Evolutionary conservation across 805 yeast genomes (phyloP), one percentile per base, ranked within the genome.

Genomic region (Candida manassasensis): DNA sequence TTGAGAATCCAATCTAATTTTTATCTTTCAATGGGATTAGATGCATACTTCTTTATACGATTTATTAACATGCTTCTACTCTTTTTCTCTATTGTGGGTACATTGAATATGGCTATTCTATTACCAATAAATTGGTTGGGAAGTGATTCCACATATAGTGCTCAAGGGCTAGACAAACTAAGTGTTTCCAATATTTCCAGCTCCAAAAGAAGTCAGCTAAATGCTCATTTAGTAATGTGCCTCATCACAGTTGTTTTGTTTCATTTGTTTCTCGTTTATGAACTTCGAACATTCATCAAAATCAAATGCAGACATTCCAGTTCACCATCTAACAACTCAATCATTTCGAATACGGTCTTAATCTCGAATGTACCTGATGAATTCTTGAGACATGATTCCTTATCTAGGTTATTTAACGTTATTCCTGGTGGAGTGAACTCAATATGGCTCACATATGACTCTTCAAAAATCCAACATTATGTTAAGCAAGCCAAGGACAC

Each of bases 151-250:
- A 40, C 47, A 3, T 52, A 48, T 37, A 39, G 50, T 10, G 69
- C 67, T 2, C 29, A 48, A 0, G 86, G 88, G 0, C 58, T 88
- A 32, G 95, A 87, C 47, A 63, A 59, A 32, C 62, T 85, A 6
- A 83, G 94, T 13, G 73, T 84, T 53, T 77, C 93, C 3, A 82
- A 84, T 48, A 70, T 86, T 3, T 71, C 86, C 0, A 64, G 71
- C 4, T 45, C 65, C 2, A 73, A 75, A 29, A 70, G 77, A 0
- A 49, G 55, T 3, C 54, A 75, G 15, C 65, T 81, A 40, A 63
- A 77, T 39, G 74, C 77, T 15, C 96, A 87, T 55, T 72, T 87
- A 35, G 51, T 77, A 0, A 60, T 82, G 57, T 68, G 84, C 2
- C 37, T 81, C 0, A 44, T 77, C 2, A 73, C 79, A 1, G 67